Evolutionary conservation across 106 monocot genomes (phyloP).

Genomic region (Xerophyta viscosa): DNA sequence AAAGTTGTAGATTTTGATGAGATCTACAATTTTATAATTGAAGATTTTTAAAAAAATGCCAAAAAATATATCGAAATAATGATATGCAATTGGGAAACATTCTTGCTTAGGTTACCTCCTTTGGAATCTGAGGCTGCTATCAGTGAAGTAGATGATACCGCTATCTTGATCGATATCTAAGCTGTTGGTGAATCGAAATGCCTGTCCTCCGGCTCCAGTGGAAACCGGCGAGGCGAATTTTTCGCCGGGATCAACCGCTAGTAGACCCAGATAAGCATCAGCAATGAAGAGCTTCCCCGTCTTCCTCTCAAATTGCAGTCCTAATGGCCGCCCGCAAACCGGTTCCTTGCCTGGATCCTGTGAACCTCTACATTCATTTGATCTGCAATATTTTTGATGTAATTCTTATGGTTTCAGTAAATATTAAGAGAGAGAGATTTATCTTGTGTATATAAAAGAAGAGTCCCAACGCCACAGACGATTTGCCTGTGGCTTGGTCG

Average conservation of each 20-base stretch:
- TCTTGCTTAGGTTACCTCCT: too few relatives aligned
- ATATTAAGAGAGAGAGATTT: too few relatives aligned
- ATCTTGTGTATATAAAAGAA: too few relatives aligned
- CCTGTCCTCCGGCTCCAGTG: constrained; percentile 11
- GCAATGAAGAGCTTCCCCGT: constrained; percentile 67
- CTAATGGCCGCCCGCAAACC: constrained; percentile 61
- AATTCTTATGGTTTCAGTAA: too few relatives aligned
- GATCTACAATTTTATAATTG: too few relatives aligned
- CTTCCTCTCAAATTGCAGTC: constrained; percentile 37
- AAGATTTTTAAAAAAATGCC: too few relatives aligned
- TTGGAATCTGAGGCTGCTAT: constrained; percentile 41
- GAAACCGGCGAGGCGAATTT: constrained; percentile 13
- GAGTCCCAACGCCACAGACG: too few relatives aligned
- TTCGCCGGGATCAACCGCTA: constrained; percentile 13
- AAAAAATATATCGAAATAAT: too few relatives aligned
- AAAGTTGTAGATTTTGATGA: too few relatives aligned
- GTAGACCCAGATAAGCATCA: constrained; percentile 62
- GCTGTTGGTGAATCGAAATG: constrained; percentile 50
- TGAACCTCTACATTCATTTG: constrained; percentile 34
- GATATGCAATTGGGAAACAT: too few relatives aligned
- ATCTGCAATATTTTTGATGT: constrained; percentile 26
- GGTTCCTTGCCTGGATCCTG: constrained; percentile 23
- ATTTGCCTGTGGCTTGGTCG: too few relatives aligned
- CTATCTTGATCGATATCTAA: constrained; percentile 49
- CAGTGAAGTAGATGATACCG: constrained; percentile 64